Evolutionary conservation across 1,139 yeast species (phyloP), one percentile per base, ranked within the genome.

Genomic region (Komagataea norvegica): DNA sequence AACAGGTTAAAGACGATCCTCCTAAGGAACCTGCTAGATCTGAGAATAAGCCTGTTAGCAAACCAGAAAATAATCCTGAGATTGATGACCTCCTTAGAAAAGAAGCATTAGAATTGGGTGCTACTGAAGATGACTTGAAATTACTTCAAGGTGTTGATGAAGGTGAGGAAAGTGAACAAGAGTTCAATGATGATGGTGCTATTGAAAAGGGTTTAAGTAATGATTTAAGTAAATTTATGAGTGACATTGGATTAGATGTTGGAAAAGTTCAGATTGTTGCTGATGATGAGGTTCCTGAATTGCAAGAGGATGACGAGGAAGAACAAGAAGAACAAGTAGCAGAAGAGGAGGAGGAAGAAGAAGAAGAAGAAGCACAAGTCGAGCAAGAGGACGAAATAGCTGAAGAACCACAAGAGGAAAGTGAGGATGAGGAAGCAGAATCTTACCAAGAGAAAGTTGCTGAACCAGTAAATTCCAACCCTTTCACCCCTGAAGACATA

Each of bases 31-130:
- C n/a, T n/a, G n/a, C n/a, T n/a, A n/a, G n/a, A n/a, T n/a, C n/a
- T n/a, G n/a, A n/a, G n/a, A n/a, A n/a, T n/a, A n/a, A n/a, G n/a
- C n/a, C n/a, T n/a, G n/a, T n/a, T n/a, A n/a, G n/a, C n/a, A n/a
- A n/a, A n/a, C n/a, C n/a, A n/a, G n/a, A 10, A 31, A 16, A 17
- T 27, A 38, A 43, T 6, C 52, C 49, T 25, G 43, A 50, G 2
- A 60, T 58, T 11, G 60, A 59, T 18, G 78, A 74, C 5, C 54
- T 68, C 1, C 59, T 81, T 37, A 77, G 83, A 47, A 73, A 77
- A 46, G 91, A 81, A 63, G 93, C 91, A 2, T 58, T 81, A 20
- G 77, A 77, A 14, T 60, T 82, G 31, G 91, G 91, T 27, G 91
- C 89, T 5, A 68, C 82, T 13, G 88, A 79, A 48, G 84, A 73